These are phyloP conservation scores for Sphaerulina vaccinii DNA, from an alignment of 2,329 filamentous ascomycete genomes.

Conservation along the genomic window DNA sequence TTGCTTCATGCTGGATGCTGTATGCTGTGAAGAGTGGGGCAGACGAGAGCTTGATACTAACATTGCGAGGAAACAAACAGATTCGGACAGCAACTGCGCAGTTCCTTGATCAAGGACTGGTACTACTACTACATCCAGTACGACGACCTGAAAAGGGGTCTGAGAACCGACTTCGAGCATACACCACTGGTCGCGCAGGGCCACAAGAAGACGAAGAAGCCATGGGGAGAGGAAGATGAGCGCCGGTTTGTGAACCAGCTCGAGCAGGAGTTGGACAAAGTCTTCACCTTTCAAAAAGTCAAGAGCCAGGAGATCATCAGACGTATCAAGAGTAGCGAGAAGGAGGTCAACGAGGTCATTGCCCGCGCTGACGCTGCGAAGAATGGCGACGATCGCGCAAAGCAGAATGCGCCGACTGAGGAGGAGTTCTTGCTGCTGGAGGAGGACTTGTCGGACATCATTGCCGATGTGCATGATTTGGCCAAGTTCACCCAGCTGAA, in stretches of 20 bases:
- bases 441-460: constrained; percentile 94
- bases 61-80: constrained; percentile 39
- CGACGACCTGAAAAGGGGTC: constrained; percentile 82
- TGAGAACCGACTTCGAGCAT: constrained; percentile 69
- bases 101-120: constrained; percentile 94
- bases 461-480: constrained; percentile 95
- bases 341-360: constrained; percentile 86
- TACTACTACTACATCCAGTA: constrained; percentile 99
- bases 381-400: constrained; percentile 40
- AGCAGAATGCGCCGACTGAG: constrained; percentile 61
- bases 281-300: constrained; percentile 95
- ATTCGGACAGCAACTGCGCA: constrained; percentile 96
- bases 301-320: constrained; percentile 95
- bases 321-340: constrained; percentile 81
- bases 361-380: constrained; percentile 58
- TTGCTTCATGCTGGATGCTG: no score
- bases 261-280: constrained; percentile 92
- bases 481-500: constrained; percentile 98
- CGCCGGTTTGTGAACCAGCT: constrained; percentile 81
- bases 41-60: not conserved
- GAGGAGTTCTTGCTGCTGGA: constrained; percentile 93
- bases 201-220: constrained; percentile 45
- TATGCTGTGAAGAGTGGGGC: no score
- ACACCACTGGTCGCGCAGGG: constrained; percentile 44
- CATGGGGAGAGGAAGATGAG: constrained; percentile 92